phyloP scores from a whole-genome alignment of 768 basidiomycete species.

The Brasilioporus rufonigricans region DNA sequence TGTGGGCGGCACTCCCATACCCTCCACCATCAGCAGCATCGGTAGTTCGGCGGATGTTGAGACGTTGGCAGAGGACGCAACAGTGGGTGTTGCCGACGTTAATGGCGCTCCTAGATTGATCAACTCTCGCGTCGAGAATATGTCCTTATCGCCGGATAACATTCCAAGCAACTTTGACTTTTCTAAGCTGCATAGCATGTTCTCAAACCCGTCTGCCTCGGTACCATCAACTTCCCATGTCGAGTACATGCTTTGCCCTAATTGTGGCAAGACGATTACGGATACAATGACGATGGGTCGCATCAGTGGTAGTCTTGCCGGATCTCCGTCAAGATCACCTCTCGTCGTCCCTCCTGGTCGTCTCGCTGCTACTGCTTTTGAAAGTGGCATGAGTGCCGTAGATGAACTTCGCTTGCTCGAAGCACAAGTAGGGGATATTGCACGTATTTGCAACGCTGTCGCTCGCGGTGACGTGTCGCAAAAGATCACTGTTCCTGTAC shows the following conservation, averaged over 20 bases:
- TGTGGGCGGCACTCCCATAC: slow-evolving; percentile 38
- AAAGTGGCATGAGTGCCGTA: slow-evolving; percentile 62
- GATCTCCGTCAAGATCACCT: slow-evolving; percentile 32
- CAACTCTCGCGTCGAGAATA: slow-evolving; percentile 34
- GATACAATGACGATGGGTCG: slow-evolving; percentile 40
- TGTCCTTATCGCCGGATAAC: slow-evolving; percentile 53
- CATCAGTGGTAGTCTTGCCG: slow-evolving; percentile 24
- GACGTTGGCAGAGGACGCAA: slow-evolving; percentile 27
- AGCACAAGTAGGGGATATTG: slow-evolving; percentile 81
- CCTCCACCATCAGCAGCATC: slow-evolving; percentile 12
- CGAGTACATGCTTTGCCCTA: slow-evolving; percentile 48
- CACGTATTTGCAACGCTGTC: slow-evolving; percentile 78
- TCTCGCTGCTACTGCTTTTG: slow-evolving; percentile 52
- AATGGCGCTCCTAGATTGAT: slow-evolving; percentile 25
- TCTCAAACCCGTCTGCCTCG: slow-evolving; percentile 37
- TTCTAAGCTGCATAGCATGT: slow-evolving; percentile 30
- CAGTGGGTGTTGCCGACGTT: slow-evolving; percentile 26
- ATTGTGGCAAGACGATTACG: slow-evolving; percentile 52
- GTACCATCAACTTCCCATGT: slow-evolving; percentile 43
- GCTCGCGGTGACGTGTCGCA: slow-evolving; percentile 73
- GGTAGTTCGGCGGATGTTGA: slow-evolving; percentile 26
- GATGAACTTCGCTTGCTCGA: slow-evolving; percentile 78
- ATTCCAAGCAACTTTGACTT: slow-evolving; percentile 41
- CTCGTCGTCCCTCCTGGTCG: slow-evolving; percentile 56
- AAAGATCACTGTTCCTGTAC: slow-evolving; percentile 76